Evolutionary conservation across 139 green algal species (phyloP), one percentile per base, ranked within the genome.

Genomic region (Astrephomene gubernaculifera): DNA sequence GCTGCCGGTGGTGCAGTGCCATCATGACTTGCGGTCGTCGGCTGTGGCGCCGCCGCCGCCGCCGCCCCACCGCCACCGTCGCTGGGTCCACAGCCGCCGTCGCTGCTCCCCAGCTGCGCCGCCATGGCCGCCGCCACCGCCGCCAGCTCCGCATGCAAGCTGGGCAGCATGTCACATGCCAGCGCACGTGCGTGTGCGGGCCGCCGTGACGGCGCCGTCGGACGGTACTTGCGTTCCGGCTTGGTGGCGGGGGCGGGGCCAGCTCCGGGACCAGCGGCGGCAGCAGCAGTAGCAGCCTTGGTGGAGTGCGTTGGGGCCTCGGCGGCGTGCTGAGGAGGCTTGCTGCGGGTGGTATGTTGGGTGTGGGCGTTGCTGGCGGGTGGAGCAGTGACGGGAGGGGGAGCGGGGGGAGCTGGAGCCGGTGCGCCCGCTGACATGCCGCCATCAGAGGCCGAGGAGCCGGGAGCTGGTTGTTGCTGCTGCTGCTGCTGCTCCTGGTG

Each of bases 141-240:
- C 35, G 73, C 73, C 73, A 81, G 36, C 38, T 81, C 17, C 8
- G 21, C 73, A 41, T 69, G 53, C 21, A 31, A 54, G 24, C 73
- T 69, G 35, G 31, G 38, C 22, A 49, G 31, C 12, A 17, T 12
- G n/a, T 61, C 44, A 29, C 38, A 36, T 7, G 38, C 68, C 1
- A 39, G 22, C 6, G 68, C 38, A 7, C 38, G 68, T 24, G 49
- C 49, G 49, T 57, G 49, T 57, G 49, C 49, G 49, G 70, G 43
- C 7, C 70, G 70, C 29, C 71, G 71, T 10, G 31, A 19, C 2
- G 71, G 71, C 33, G 49, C 71, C 33, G 54, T 33, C 7, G 71
- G 71, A 5, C 19, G 31, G 12, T 65, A 80, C 31, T 35, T 67
- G 22, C 71, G 45, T 35, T 80, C 71, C 2, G 49, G 71, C 71